Evolutionary conservation across 306 rosid genomes (phyloP).

Genomic region (Quercus robur): DNA sequence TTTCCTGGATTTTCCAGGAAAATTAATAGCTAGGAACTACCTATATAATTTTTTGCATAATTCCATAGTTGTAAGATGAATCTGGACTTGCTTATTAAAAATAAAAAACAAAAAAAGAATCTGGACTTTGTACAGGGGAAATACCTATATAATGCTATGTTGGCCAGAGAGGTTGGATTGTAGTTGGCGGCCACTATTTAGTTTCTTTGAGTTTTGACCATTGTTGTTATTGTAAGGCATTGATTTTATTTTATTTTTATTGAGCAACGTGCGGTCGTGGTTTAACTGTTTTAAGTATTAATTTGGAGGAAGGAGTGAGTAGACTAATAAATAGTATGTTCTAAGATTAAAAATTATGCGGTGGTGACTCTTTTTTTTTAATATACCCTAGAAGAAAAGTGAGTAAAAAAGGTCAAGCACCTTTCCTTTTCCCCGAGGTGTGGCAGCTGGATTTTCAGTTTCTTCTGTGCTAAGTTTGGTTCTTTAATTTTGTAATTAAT

Average conservation of each 20-base stretch:
- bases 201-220: neutral
- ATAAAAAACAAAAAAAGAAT: no score
- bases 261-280: neutral
- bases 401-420: neutral
- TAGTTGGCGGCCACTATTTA: neutral
- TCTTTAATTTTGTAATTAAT: neutral
- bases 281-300: neutral
- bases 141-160: no score
- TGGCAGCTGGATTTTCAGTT: constrained; percentile 10
- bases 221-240: neutral
- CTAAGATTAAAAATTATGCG: neutral
- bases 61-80: no score
- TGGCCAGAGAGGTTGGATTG: no score
- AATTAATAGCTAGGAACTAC: no score
- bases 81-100: no score
- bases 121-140: no score
- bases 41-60: no score
- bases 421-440: neutral
- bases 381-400: neutral
- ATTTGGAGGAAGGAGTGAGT: neutral
- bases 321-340: neutral
- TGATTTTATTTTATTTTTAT: neutral
- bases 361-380: no score
- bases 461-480: neutral
- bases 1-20: no score